Percentiles rank a stretch among this genome's conserved stretches.
Conservation (phyloP, 1,284 basidiomycete genomes). For the Heterobasidion annosum region DNA sequence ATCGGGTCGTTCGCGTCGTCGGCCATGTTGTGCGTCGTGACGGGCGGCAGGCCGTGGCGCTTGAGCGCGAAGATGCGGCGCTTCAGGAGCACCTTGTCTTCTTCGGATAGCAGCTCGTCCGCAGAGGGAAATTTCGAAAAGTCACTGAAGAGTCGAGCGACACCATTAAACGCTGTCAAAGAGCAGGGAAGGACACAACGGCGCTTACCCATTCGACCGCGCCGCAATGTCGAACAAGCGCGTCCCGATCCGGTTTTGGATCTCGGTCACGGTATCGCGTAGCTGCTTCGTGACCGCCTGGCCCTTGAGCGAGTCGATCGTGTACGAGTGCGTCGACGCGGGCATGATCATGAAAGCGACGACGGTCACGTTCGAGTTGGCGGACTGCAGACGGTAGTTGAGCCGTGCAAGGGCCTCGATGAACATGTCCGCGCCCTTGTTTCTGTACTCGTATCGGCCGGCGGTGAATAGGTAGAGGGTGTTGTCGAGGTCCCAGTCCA, state of each 20-base stretch:
- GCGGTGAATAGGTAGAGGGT: conserved; percentile 98
- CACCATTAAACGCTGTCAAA: background rate
- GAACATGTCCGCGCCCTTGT: conserved; percentile 99
- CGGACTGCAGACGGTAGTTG: conserved; percentile 82
- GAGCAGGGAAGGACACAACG: background rate
- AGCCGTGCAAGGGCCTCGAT: conserved; percentile 93
- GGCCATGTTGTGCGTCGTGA: conserved; percentile 97
- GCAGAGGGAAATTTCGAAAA: conserved; percentile 68
- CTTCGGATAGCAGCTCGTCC: conserved; percentile 75
- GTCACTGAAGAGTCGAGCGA: conserved; percentile 37
- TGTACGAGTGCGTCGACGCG: conserved; percentile 92
- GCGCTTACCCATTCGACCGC: conserved; percentile 74
- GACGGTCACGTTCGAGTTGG: conserved; percentile 75
- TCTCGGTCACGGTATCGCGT: conserved; percentile 89
- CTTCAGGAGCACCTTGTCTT: conserved; percentile 95
- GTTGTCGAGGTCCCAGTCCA: conserved; percentile 93
- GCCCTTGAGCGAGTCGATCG: conserved; percentile 95
- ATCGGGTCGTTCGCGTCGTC: conserved; percentile 92
- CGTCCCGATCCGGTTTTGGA: conserved; percentile 87
- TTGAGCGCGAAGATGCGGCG: conserved; percentile 94
- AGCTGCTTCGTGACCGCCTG: conserved; percentile 97
- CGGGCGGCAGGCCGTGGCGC: conserved; percentile 85
- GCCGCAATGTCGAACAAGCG: conserved; percentile 92
- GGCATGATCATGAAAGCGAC: conserved; percentile 99
- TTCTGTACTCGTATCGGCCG: conserved; percentile 97